Evolutionary conservation across 2,329 filamentous ascomycete species (phyloP), one percentile per base, ranked within the genome.

Genomic region (Cytospora mali): DNA sequence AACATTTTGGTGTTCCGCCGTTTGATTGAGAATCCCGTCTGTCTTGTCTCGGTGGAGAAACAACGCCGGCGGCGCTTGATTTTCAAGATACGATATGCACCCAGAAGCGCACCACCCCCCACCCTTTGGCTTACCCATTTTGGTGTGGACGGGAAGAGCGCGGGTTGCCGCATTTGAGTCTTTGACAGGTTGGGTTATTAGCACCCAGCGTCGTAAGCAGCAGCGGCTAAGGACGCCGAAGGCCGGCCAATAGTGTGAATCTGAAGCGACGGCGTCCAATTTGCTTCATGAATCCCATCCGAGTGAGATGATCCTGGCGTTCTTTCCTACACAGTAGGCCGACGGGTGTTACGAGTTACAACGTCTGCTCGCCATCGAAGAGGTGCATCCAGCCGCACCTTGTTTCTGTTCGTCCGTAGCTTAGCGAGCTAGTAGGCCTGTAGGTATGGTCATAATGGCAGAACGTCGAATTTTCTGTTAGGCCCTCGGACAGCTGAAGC

Each of bases 191-290:
- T 27, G 29, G 29, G 21, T 25, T 48, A 25, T 53, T 25, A 35
- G 28, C 33, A 23, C n/a, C n/a, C 27, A 31, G 54, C 51, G 53
- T 56, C 51, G 52, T 25, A 9, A n/a, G n/a, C 35, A 46, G 61
- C 52, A 56, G 57, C 57, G 42, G 42, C 46, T 46, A 39, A 27
- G 18, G 11, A 39, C n/a, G 25, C n/a, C 28, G 39, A 35, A 25
- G 31, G 31, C 58, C 51, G 42, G 46, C 29, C 55, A 39, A 42
- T 50, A 21, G 55, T 11, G 31, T 10, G 13, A 21, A 28, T 6
- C 14, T 61, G 57, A 61, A 60, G 58, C 42, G 55, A 42, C 27
- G 25, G 56, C 50, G 51, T 28, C 52, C 50, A 25, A 46, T 51
- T 61, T 49, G 39, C 42, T 54, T 63, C 25, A 42, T 6, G 4